These are phyloP conservation scores for Murraya paniculata DNA, from an alignment of 345 rosid species.

Conservation along the genomic window DNA sequence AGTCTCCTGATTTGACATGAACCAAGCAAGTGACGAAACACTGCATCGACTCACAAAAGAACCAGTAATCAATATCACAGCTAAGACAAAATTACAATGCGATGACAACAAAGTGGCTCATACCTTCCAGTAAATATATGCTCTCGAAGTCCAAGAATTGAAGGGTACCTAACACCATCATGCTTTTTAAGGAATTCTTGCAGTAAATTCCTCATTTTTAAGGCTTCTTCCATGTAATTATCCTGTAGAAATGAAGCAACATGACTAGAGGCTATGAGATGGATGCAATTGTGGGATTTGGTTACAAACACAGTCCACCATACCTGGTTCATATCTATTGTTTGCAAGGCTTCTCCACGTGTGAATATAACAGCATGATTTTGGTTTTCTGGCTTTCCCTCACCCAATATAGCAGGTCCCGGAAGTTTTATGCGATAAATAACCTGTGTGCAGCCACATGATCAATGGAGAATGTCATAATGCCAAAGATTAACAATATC, in stretches of 20 bases:
- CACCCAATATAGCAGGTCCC: constrained; percentile 96
- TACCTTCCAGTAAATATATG: constrained; percentile 99
- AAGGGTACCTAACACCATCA: constrained; percentile 87
- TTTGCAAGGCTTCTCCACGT: constrained; percentile 98
- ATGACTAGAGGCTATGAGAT: neutral
- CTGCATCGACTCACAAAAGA: constrained; percentile 41
- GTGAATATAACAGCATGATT: constrained; percentile 96
- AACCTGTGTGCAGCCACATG: constrained; percentile 47
- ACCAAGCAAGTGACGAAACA: constrained; percentile 99
- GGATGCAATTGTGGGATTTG: neutral
- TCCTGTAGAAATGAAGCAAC: constrained; percentile 41
- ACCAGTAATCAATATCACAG: neutral
- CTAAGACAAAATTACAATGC: constrained; percentile 4
- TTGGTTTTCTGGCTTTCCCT: constrained; percentile 99
- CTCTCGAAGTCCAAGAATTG: constrained; percentile 98
- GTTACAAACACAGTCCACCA: constrained; percentile 4
- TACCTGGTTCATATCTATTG: constrained; percentile 99
- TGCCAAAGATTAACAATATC: neutral
- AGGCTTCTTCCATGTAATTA: constrained; percentile 99
- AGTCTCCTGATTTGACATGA: constrained; percentile 99
- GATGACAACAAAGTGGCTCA: constrained; percentile 7
- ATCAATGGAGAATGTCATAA: constrained; percentile 5
- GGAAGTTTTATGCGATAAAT: constrained; percentile 93
- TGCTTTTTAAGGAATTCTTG: constrained; percentile 92
- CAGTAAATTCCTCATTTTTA: constrained; percentile 95